A percentile compares a stretch with the other conserved stretches of the same genome.
Evolutionary conservation across 768 basidiomycete species (phyloP).

Genomic region (Trametes gibbosa): DNA sequence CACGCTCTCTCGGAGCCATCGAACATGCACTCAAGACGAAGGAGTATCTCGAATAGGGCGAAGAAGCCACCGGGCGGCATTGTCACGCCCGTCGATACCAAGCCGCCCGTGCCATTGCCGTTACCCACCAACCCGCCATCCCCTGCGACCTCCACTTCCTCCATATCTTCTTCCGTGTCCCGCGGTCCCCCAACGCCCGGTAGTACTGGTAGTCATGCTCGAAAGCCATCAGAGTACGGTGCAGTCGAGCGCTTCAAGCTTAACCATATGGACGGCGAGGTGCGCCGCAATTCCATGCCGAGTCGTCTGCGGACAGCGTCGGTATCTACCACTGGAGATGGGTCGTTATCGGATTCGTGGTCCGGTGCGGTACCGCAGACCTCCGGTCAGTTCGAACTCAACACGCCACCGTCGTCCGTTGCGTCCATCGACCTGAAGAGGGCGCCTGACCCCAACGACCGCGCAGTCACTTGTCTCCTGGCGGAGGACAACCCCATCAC

Average conservation of each 20-base stretch:
- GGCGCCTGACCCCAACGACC: constrained; percentile 75
- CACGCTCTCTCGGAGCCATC: constrained; percentile 70
- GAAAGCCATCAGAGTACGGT: constrained; percentile 89
- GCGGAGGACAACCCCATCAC: constrained; percentile 99
- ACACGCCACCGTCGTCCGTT: constrained; percentile 82
- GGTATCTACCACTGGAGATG: constrained; percentile 74
- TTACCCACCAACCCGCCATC: constrained; percentile 80
- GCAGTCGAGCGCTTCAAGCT: constrained; percentile 87
- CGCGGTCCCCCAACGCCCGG: constrained; percentile 75
- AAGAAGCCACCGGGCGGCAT: constrained; percentile 83
- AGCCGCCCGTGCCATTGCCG: constrained; percentile 36
- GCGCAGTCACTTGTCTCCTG: constrained; percentile 89
- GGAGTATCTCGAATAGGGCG: constrained; percentile 72
- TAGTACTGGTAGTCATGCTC: constrained; percentile 55
- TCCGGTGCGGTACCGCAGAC: constrained; percentile 40
- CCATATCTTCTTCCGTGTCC: constrained; percentile 86
- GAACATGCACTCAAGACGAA: constrained; percentile 58
- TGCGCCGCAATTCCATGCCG: constrained; percentile 80
- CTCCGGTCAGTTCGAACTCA: constrained; percentile 48
- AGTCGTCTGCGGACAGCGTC: constrained; percentile 86
- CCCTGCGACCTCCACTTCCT: constrained; percentile 88
- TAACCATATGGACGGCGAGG: constrained; percentile 72
- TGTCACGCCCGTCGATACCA: constrained; percentile 55
- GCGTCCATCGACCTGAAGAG: constrained; percentile 78
- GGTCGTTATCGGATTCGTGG: constrained; percentile 76